A percentile compares a stretch with the other conserved stretches of the same genome.
Evolutionary conservation across 352 stramenopile genomes (phyloP).

Genomic region (Blastocystis sp.): DNA sequence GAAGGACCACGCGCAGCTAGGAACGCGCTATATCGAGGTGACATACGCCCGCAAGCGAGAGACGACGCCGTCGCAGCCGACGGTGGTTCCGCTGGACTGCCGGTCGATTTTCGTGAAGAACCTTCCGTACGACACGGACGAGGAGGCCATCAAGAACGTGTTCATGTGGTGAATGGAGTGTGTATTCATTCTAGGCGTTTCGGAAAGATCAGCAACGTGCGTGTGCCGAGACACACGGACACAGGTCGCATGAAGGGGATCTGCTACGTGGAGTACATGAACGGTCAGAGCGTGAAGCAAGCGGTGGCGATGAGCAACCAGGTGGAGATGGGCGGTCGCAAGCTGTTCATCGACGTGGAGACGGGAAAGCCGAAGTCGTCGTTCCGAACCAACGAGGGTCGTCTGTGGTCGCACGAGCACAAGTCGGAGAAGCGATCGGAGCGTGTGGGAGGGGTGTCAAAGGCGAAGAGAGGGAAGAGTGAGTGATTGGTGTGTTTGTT

Average conservation of each 20-base stretch:
- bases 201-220: constrained; percentile 78
- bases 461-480: neutral
- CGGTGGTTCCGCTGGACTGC: constrained; percentile 68
- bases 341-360: constrained; percentile 82
- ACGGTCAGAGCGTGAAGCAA: constrained; percentile 71
- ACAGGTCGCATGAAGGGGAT: constrained; percentile 88
- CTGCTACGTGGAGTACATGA: constrained; percentile 87
- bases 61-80: constrained; percentile 26
- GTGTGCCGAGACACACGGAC: constrained; percentile 80
- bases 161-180: constrained; percentile 63
- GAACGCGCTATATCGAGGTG: constrained; percentile 76
- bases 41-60: constrained; percentile 62
- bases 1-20: constrained; percentile 75
- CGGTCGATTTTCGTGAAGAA: constrained; percentile 84
- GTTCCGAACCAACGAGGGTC: constrained; percentile 73
- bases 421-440: neutral
- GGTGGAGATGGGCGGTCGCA: constrained; percentile 69
- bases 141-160: constrained; percentile 70
- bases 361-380: constrained; percentile 78
- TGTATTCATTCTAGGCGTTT: constrained; percentile 61
- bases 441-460: neutral
- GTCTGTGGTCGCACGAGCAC: constrained; percentile 70
- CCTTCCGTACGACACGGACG: constrained; percentile 79
- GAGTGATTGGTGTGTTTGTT: neutral
- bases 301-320: constrained; percentile 65